These are phyloP conservation scores for Tephrocybe rancida DNA, from an alignment of 768 basidiomycete genomes.

Conservation along the genomic window DNA sequence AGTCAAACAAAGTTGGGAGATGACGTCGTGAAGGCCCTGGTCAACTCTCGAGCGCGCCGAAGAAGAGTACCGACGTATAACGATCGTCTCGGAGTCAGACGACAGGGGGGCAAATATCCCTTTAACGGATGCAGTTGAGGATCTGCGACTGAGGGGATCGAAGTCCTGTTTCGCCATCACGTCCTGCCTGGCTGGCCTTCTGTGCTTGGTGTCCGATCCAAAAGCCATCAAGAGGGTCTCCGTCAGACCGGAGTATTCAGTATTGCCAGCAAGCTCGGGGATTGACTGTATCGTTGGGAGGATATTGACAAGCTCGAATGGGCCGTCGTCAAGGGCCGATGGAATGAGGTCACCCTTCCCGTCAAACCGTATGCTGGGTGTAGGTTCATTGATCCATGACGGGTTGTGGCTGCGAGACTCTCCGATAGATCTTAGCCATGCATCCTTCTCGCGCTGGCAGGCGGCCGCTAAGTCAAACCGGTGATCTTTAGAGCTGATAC, in stretches of 20 bases:
- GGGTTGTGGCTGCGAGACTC: conserved; percentile 47
- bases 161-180: conserved; percentile 24
- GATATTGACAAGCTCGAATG: conserved; percentile 39
- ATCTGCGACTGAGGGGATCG: conserved; percentile 51
- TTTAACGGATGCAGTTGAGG: conserved; percentile 66
- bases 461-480: conserved; percentile 87
- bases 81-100: conserved; percentile 58
- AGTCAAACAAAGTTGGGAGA: conserved; percentile 70
- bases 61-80: conserved; percentile 68
- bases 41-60: conserved; percentile 73
- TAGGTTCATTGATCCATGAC: conserved; percentile 61
- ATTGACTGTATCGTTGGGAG: conserved; percentile 62
- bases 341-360: conserved; percentile 40
- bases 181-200: conserved; percentile 27
- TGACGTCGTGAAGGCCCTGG: conserved; percentile 77
- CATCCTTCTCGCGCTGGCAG: conserved; percentile 79
- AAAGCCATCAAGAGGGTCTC: conserved; percentile 38
- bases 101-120: conserved; percentile 55
- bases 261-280: conserved; percentile 42
- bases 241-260: conserved; percentile 32
- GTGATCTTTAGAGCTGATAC: conserved; percentile 67
- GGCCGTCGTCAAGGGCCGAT: conserved; percentile 39
- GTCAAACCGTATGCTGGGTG: conserved; percentile 59
- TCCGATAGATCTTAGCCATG: conserved; percentile 79
- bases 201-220: conserved; percentile 29